Evolutionary conservation across 2,329 filamentous ascomycete genomes (phyloP).

Genomic region (Pseudogymnoascus sp.): DNA sequence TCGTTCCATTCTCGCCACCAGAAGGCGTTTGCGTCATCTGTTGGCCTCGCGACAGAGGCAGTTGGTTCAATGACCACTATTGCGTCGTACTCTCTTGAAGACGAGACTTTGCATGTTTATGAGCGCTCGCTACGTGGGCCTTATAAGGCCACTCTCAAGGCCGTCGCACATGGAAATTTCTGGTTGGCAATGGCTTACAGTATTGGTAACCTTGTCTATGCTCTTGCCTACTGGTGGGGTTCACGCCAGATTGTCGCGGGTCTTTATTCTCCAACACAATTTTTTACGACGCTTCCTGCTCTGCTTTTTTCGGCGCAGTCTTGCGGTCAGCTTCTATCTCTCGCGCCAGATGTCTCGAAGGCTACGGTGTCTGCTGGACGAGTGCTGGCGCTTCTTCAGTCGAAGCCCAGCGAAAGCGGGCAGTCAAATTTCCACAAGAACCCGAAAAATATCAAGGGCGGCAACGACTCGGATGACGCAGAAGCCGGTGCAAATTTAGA

Average conservation of each 20-base stretch:
- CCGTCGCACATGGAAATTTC: constrained; percentile 46
- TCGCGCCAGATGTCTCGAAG: constrained; percentile 67
- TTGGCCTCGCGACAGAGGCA: constrained; percentile 59
- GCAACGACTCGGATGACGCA: constrained; percentile 32
- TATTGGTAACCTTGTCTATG: constrained; percentile 60
- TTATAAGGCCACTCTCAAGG: constrained; percentile 45
- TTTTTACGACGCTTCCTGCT: constrained; percentile 66
- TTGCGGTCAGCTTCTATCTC: constrained; percentile 67
- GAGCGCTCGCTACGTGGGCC: constrained; percentile 46
- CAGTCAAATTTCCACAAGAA: constrained; percentile 9
- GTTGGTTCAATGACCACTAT: constrained; percentile 61
- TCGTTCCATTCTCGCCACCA: constrained; percentile 57
- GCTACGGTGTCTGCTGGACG: constrained; percentile 55
- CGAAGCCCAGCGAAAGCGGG: constrained; percentile 22
- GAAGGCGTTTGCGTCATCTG: constrained; percentile 56
- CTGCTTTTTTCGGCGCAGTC: constrained; percentile 67
- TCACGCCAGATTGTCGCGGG: constrained; percentile 61
- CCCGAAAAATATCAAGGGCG: constrained; percentile 22
- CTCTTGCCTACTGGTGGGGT: constrained; percentile 76
- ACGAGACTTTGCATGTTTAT: constrained; percentile 44
- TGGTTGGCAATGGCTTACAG: constrained; percentile 49
- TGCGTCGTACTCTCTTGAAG: constrained; percentile 40
- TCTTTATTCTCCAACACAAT: constrained; percentile 57
- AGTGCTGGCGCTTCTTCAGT: constrained; percentile 45
- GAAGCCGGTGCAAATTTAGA: constrained; percentile 24